Conservation (phyloP, 495 filamentous ascomycete species). For the Evernia prunastri region DNA sequence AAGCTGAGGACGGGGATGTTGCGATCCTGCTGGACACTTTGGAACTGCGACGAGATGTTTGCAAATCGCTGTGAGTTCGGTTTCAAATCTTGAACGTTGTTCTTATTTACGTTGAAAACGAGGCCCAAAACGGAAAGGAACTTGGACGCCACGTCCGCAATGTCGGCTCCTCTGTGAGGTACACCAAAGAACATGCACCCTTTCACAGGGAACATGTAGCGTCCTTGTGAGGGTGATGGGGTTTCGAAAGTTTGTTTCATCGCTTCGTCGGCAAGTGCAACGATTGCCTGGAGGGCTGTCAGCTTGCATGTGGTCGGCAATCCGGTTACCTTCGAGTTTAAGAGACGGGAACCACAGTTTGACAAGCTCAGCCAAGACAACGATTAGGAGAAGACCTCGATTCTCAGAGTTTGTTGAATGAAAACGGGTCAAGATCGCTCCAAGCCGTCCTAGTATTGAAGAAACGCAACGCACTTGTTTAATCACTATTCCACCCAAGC, state of each 20-base stretch:
- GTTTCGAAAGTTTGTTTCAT: not conserved
- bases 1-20: not conserved
- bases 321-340: not conserved
- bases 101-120: conserved; percentile 7
- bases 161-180: conserved; percentile 8
- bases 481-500: conserved; percentile 1
- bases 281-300: not conserved
- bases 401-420: not conserved
- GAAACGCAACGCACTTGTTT: not conserved
- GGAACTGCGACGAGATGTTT: not conserved
- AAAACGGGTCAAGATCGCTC: not conserved
- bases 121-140: not conserved
- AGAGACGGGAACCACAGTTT: not conserved
- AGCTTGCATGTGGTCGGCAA: not conserved
- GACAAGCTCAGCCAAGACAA: not conserved
- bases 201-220: conserved; percentile 8
- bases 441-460: not conserved
- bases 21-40: not conserved
- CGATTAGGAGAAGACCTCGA: not conserved
- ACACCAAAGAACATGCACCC: conserved; percentile 14
- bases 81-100: conserved; percentile 4
- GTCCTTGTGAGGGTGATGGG: not conserved
- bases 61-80: conserved; percentile 10
- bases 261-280: not conserved
- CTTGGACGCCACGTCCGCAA: not conserved